Evolutionary conservation across 495 filamentous ascomycete species (phyloP).

Genomic region (Podospora fimiseda): DNA sequence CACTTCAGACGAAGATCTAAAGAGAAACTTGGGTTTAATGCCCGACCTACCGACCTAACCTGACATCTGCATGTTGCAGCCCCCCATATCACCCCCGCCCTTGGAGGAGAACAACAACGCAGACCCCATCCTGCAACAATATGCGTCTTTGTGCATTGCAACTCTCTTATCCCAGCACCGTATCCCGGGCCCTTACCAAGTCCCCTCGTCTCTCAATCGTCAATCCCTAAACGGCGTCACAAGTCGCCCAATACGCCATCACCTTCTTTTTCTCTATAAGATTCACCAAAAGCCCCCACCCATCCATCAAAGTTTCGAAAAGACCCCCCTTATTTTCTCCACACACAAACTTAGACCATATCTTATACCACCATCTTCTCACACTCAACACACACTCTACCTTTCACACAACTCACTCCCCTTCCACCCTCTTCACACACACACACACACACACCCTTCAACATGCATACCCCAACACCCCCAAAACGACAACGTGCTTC

Average conservation of each 20-base stretch:
- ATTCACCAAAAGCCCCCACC: conserved; percentile 15
- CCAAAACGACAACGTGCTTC: conserved; percentile 19
- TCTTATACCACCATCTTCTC: neutral
- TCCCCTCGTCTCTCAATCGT: conserved; percentile 16
- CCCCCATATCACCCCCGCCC: no score
- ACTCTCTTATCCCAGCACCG: conserved; percentile 13
- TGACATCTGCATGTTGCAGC: conserved; percentile 9
- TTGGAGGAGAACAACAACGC: conserved; percentile 5
- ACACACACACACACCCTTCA: conserved; percentile 3
- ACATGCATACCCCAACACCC: conserved; percentile 20
- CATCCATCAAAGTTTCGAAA: conserved; percentile 9
- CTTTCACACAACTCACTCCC: neutral
- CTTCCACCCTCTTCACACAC: conserved; percentile 5
- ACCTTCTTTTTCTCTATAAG: conserved; percentile 20
- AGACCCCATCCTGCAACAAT: neutral
- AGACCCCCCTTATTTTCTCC: neutral
- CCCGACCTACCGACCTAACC: conserved; percentile 34
- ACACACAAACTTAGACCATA: neutral
- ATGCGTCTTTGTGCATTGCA: conserved; percentile 13
- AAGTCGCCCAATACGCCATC: conserved; percentile 17
- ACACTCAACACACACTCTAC: neutral
- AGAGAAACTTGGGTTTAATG: conserved; percentile 31
- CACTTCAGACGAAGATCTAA: neutral
- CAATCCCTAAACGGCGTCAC: conserved; percentile 11
- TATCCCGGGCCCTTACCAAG: conserved; percentile 13